Conservation (phyloP, 306 rosid species). For the Trichosanthes cucumerina region DNA sequence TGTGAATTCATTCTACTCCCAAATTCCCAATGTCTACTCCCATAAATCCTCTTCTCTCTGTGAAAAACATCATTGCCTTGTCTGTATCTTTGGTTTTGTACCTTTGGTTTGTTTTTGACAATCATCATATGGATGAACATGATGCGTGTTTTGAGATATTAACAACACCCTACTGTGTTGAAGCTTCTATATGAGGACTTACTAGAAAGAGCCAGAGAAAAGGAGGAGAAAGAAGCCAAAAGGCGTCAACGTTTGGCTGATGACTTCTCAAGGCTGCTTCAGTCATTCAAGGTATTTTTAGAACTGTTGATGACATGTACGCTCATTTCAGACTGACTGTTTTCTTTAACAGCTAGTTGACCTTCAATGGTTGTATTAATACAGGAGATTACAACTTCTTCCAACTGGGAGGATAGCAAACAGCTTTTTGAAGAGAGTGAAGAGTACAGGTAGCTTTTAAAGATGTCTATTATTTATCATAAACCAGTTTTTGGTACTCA, state of each 20-base stretch:
- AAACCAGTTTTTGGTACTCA: background rate
- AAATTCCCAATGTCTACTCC: background rate
- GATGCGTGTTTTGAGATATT: slow-evolving; percentile 15
- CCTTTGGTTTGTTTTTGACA: background rate
- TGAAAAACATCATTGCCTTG: background rate
- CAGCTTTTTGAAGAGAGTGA: slow-evolving; percentile 71
- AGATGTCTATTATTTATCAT: background rate
- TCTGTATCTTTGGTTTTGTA: slow-evolving; percentile 2
- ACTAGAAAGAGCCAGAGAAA: slow-evolving; percentile 78
- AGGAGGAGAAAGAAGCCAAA: slow-evolving; percentile 98
- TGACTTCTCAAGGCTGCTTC: slow-evolving; percentile 65
- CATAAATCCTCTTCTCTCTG: background rate
- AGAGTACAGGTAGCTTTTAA: slow-evolving; percentile 62
- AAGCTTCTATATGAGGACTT: slow-evolving; percentile 81
- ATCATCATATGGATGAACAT: background rate
- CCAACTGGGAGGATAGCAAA: slow-evolving; percentile 88
- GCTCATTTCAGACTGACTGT: background rate
- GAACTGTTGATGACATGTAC: slow-evolving; percentile 1
- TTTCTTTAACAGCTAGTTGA: background rate
- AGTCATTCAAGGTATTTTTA: slow-evolving; percentile 53
- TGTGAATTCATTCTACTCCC: background rate
- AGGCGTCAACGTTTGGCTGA: slow-evolving; percentile 92
- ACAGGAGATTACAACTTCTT: slow-evolving; percentile 66
- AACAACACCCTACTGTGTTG: slow-evolving; percentile 16
- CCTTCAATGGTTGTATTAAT: slow-evolving; percentile 14